Evolutionary conservation across 306 rosid species (phyloP).

Genomic region (Castanopsis chinensis): DNA sequence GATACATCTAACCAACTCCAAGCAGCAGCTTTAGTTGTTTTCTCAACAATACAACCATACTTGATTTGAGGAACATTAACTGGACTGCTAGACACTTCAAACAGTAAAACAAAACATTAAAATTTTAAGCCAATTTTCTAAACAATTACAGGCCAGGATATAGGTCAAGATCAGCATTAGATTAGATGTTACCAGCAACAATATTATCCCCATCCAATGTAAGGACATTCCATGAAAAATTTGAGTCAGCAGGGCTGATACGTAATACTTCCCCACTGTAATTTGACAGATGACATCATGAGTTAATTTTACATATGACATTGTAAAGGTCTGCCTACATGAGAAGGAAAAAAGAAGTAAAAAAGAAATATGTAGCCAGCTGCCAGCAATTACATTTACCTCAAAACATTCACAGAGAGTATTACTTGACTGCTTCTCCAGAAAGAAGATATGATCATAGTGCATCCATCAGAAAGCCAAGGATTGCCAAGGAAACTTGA

Average conservation of each 20-base stretch:
- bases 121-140: constrained; percentile 2
- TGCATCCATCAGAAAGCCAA: constrained; percentile 79
- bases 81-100: constrained; percentile 86
- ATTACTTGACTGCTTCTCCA: constrained; percentile 75
- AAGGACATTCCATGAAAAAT: constrained; percentile 76
- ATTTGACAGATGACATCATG: constrained; percentile 21
- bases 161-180: constrained; percentile 24
- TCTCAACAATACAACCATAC: constrained; percentile 62
- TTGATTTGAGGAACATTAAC: constrained; percentile 81
- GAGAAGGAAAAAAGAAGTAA: constrained; percentile 14
- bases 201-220: constrained; percentile 74
- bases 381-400: constrained; percentile 34
- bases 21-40: constrained; percentile 37
- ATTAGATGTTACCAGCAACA: constrained; percentile 72
- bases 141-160: constrained; percentile 4
- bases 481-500: constrained; percentile 47
- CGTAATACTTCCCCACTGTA: constrained; percentile 66
- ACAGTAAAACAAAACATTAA: constrained; percentile 13
- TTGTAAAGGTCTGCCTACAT: not conserved
- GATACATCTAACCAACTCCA: constrained; percentile 81
- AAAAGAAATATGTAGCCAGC: not conserved
- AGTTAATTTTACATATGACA: constrained; percentile 15
- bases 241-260: constrained; percentile 65
- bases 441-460: constrained; percentile 62
- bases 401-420: constrained; percentile 69